Conservation (phyloP, 805 yeast species). For the Candida ascalaphidarum region DNA sequence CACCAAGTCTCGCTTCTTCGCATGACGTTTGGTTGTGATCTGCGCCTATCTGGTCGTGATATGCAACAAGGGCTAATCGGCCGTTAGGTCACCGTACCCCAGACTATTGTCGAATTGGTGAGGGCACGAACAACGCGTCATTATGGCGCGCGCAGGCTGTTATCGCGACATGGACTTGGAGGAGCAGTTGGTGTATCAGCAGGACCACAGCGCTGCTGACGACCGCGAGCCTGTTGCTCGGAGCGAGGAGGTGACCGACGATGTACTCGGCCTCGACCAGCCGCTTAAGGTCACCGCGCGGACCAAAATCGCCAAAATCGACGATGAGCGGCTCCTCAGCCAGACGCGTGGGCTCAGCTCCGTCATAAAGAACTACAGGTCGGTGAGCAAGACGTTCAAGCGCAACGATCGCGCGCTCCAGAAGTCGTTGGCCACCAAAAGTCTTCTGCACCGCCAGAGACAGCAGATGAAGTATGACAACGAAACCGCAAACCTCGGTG, state of each 20-base stretch:
- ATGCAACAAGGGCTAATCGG: too few relatives aligned
- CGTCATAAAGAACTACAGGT: constrained; percentile 21
- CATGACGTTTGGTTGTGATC: too few relatives aligned
- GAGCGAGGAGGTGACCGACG: constrained; percentile 3
- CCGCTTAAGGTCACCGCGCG: constrained; percentile 24
- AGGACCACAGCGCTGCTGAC: neutral
- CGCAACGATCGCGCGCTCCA: constrained; percentile 16
- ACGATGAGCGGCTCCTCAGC: constrained; percentile 29
- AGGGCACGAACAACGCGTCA: too few relatives aligned
- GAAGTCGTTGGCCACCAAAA: constrained; percentile 7
- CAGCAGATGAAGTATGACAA: constrained; percentile 15
- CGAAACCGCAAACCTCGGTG: constrained; percentile 25
- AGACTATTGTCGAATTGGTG: too few relatives aligned
- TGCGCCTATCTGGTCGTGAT: too few relatives aligned
- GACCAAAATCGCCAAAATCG: constrained; percentile 25
- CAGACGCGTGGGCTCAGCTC: constrained; percentile 24
- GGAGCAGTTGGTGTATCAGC: too few relatives aligned
- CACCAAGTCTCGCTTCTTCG: too few relatives aligned
- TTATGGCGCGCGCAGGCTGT: too few relatives aligned
- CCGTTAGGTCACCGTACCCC: too few relatives aligned
- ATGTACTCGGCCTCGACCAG: constrained; percentile 26
- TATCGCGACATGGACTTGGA: too few relatives aligned
- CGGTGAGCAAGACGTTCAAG: constrained; percentile 15
- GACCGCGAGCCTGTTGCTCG: neutral
- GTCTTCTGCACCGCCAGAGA: constrained; percentile 8